phyloP scores from a whole-genome alignment of 352 stramenopile species.

The Aphanomyces astaci region DNA sequence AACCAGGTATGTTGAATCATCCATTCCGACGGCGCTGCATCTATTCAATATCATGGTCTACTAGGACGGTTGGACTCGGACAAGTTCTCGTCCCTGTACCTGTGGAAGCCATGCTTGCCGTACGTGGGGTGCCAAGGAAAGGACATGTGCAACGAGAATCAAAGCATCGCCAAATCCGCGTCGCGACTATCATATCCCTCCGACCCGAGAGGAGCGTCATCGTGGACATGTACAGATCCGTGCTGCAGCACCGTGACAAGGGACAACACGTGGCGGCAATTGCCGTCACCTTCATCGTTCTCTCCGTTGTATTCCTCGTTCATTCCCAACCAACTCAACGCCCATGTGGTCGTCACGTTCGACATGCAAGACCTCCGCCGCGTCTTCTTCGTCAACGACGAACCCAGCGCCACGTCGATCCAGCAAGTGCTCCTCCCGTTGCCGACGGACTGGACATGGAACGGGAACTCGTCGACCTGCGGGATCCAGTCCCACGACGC shows the following conservation, averaged over 20 bases:
- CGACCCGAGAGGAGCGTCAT: slow-evolving; percentile 32
- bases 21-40: neutral
- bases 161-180: slow-evolving; percentile 50
- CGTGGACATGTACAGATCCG: slow-evolving; percentile 55
- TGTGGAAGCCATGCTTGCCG: slow-evolving; percentile 74
- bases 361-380: slow-evolving; percentile 59
- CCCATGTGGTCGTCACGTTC: slow-evolving; percentile 64
- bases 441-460: slow-evolving; percentile 6
- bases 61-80: slow-evolving; percentile 24
- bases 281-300: slow-evolving; percentile 15
- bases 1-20: slow-evolving; percentile 33
- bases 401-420: slow-evolving; percentile 45
- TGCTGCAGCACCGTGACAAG: slow-evolving; percentile 42
- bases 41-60: neutral
- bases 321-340: slow-evolving; percentile 61
- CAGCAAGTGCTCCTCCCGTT: slow-evolving; percentile 25
- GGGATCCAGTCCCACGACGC: neutral
- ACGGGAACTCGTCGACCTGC: neutral
- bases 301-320: slow-evolving; percentile 36
- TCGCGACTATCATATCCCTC: no score
- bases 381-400: slow-evolving; percentile 61
- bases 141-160: neutral
- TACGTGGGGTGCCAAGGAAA: slow-evolving; percentile 57
- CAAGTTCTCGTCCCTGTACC: slow-evolving; percentile 49
- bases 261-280: slow-evolving; percentile 56